Conservation (phyloP, 2,329 filamentous ascomycete genomes). For the Neobulgaria alba region DNA sequence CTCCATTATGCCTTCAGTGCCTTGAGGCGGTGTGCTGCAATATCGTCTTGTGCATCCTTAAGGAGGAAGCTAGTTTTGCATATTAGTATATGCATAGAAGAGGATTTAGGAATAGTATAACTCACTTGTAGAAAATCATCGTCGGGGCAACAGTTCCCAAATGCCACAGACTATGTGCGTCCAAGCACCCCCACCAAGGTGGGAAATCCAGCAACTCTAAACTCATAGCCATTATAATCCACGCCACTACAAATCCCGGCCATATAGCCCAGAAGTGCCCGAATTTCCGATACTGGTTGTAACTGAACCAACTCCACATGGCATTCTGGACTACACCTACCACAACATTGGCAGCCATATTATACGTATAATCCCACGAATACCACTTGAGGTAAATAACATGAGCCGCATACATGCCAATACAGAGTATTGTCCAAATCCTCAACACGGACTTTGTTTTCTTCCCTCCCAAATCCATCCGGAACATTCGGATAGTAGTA, state of each 20-base stretch:
- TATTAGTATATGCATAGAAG: constrained; percentile 7
- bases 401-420: constrained; percentile 63
- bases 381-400: constrained; percentile 78
- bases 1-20: constrained; percentile 34
- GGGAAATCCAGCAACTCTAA: constrained; percentile 92
- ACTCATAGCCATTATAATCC: constrained; percentile 90
- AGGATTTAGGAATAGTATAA: constrained; percentile 21
- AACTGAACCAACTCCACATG: constrained; percentile 81
- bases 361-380: constrained; percentile 93
- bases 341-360: constrained; percentile 90
- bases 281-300: constrained; percentile 61
- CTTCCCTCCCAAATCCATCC: constrained; percentile 55
- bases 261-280: constrained; percentile 73
- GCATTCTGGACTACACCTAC: constrained; percentile 72
- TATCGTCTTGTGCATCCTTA: constrained; percentile 76
- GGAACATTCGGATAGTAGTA: constrained; percentile 70
- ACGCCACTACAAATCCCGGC: constrained; percentile 85
- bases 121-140: constrained; percentile 90
- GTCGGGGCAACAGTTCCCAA: constrained; percentile 83
- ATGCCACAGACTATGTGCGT: constrained; percentile 96
- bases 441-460: constrained; percentile 43
- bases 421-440: constrained; percentile 68
- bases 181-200: constrained; percentile 70
- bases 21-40: constrained; percentile 66
- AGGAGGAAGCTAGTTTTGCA: constrained; percentile 61